phyloP scores from a whole-genome alignment of 768 basidiomycete species.

The Russula virescens region DNA sequence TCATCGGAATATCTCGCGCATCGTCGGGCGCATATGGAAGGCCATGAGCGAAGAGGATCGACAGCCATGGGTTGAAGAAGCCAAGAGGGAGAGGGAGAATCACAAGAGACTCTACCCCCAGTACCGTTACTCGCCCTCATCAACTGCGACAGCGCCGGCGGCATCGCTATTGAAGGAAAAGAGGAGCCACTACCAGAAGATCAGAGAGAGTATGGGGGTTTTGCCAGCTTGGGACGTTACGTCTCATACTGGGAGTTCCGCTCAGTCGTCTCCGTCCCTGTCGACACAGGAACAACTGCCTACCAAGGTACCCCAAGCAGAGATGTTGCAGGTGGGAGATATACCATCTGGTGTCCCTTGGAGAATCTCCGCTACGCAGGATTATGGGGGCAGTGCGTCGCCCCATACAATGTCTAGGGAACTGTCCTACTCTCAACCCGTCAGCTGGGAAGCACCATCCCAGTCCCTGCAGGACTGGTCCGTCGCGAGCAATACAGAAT shows the following conservation, averaged over 20 bases:
- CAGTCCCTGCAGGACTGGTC: conserved; percentile 7
- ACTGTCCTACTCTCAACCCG: background rate
- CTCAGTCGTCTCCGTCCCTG: background rate
- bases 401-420: background rate
- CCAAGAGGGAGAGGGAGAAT: conserved; percentile 41
- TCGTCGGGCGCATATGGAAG: conserved; percentile 63
- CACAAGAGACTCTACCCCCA: conserved; percentile 39
- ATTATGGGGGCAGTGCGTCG: background rate
- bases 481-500: background rate
- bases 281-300: background rate
- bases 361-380: background rate
- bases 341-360: background rate
- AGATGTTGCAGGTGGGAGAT: background rate
- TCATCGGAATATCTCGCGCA: conserved; percentile 63
- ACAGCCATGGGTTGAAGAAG: conserved; percentile 47
- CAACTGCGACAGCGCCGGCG: background rate
- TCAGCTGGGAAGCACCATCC: background rate
- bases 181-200: conserved; percentile 4
- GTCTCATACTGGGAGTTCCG: background rate
- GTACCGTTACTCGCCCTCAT: conserved; percentile 21
- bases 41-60: conserved; percentile 43
- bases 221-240: conserved; percentile 8
- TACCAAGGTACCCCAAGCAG: background rate
- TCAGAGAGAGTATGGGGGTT: conserved; percentile 13
- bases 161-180: background rate